Conservation (phyloP, 2,329 filamentous ascomycete species). For the Penicillium fuscoglaucum region DNA sequence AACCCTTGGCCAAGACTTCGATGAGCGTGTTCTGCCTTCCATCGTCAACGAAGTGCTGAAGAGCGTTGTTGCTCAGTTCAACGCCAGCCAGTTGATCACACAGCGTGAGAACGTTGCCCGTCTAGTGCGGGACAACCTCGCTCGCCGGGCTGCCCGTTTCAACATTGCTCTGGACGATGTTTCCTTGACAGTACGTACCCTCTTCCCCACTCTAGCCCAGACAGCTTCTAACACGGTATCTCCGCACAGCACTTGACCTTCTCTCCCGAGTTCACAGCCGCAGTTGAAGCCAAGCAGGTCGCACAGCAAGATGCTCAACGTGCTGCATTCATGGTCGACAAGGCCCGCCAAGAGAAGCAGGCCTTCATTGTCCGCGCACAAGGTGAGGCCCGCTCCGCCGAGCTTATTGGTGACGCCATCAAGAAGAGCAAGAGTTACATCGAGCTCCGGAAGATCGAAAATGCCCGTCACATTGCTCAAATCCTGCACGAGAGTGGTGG, state of each 20-base stretch:
- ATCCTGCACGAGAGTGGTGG: slow-evolving; percentile 82
- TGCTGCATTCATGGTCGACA: slow-evolving; percentile 96
- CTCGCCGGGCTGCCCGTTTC: slow-evolving; percentile 87
- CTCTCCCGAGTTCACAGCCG: slow-evolving; percentile 68
- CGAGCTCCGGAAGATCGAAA: slow-evolving; percentile 97
- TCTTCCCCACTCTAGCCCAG: not conserved
- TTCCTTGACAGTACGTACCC: slow-evolving; percentile 74
- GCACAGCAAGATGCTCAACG: slow-evolving; percentile 91
- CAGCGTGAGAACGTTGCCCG: slow-evolving; percentile 95
- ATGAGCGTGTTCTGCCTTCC: slow-evolving; percentile 92
- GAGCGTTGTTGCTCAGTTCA: slow-evolving; percentile 98
- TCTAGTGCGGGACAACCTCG: slow-evolving; percentile 89
- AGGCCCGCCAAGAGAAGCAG: slow-evolving; percentile 98
- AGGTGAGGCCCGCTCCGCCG: slow-evolving; percentile 96
- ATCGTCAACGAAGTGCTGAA: slow-evolving; percentile 99
- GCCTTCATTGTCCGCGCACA: slow-evolving; percentile 97
- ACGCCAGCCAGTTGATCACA: slow-evolving; percentile 95
- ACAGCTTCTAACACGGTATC: slow-evolving; percentile 10
- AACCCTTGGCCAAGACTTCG: slow-evolving; percentile 91
- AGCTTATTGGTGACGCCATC: slow-evolving; percentile 97
- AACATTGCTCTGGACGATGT: slow-evolving; percentile 98
- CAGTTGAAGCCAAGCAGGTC: slow-evolving; percentile 69
- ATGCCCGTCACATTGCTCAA: slow-evolving; percentile 82
- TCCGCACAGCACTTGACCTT: slow-evolving; percentile 61
- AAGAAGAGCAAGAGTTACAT: slow-evolving; percentile 99